Evolutionary conservation across 164 flowering plant genomes (phyloP).

Genomic region (Magnolia changhungtana): DNA sequence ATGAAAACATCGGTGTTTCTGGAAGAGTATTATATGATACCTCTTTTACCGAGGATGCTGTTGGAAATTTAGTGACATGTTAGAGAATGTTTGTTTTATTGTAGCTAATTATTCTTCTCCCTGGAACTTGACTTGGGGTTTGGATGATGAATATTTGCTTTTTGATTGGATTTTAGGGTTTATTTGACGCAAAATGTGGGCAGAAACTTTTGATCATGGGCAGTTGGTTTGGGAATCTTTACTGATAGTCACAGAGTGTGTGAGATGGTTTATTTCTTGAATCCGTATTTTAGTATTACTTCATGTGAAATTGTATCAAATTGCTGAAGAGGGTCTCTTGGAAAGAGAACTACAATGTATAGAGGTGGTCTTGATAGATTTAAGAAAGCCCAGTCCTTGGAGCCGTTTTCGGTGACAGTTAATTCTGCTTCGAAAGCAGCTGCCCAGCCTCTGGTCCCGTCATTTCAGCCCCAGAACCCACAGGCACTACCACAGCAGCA

Average conservation of each 20-base stretch:
- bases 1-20: neutral
- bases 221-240: conserved; percentile 4
- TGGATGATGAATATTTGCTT: conserved; percentile 1
- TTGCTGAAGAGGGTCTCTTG: neutral
- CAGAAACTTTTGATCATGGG: conserved; percentile 1
- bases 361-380: conserved; percentile 90
- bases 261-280: neutral
- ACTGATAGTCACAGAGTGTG: neutral
- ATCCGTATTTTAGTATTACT: neutral
- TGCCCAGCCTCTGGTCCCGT: conserved; percentile 13
- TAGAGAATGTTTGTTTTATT: neutral
- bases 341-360: conserved; percentile 49
- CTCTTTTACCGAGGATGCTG: neutral
- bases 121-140: neutral
- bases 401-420: conserved; percentile 71
- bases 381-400: conserved; percentile 82
- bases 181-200: neutral
- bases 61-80: neutral
- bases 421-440: conserved; percentile 40
- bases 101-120: neutral
- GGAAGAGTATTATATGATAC: neutral
- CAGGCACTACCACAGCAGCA: conserved; percentile 31
- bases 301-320: conserved; percentile 2
- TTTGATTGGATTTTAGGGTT: neutral
- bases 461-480: conserved; percentile 23